Conservation (phyloP, 2,329 filamentous ascomycete genomes). For the Xylaria sp. region DNA sequence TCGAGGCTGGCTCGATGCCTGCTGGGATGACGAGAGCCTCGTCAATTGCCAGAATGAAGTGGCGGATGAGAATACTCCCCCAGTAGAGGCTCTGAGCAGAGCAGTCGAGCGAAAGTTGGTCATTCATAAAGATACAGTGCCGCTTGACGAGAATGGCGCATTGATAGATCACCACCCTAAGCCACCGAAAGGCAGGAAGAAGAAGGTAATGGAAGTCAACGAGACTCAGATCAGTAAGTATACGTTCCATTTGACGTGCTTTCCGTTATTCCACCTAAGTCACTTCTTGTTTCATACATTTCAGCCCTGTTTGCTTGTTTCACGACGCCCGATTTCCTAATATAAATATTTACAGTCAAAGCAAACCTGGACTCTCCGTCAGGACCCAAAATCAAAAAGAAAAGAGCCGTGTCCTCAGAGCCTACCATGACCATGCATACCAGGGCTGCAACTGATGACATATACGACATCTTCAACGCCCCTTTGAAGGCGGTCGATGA, state of each 20-base stretch:
- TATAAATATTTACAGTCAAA: constrained; percentile 72
- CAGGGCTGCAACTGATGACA: constrained; percentile 93
- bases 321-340: constrained; percentile 46
- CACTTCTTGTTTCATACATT: constrained; percentile 4
- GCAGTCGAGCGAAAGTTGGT: constrained; percentile 53
- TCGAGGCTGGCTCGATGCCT: constrained; percentile 73
- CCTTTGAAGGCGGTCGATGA: constrained; percentile 66
- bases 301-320: constrained; percentile 16
- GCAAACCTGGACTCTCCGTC: constrained; percentile 92
- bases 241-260: constrained; percentile 1
- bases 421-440: constrained; percentile 99
- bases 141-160: constrained; percentile 70
- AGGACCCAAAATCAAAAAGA: constrained; percentile 84
- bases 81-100: constrained; percentile 46
- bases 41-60: constrained; percentile 39
- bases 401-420: constrained; percentile 70
- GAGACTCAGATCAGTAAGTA: constrained; percentile 90
- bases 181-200: constrained; percentile 68
- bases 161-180: constrained; percentile 56
- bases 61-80: constrained; percentile 39
- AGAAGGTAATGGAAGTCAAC: constrained; percentile 86
- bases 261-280: neutral
- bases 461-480: constrained; percentile 96
- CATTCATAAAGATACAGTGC: constrained; percentile 57
- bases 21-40: constrained; percentile 62